Evolutionary conservation across 192 early-diverging fungal species (phyloP).

Genomic region (Umbelopsis sp.): DNA sequence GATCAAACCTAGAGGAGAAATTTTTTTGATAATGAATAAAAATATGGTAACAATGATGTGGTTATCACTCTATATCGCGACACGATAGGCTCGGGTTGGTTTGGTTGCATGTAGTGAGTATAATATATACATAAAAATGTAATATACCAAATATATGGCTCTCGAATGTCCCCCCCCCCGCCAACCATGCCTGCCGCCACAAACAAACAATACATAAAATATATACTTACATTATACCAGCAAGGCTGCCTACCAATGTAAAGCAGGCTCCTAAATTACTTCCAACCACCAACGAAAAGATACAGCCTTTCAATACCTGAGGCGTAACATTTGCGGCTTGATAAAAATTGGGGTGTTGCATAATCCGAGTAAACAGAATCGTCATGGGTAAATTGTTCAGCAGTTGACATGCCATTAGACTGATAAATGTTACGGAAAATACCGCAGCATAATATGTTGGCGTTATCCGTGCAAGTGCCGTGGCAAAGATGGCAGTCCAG

Average conservation of each 20-base stretch:
- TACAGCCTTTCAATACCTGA: conserved; percentile 52
- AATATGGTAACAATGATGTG: too few relatives aligned
- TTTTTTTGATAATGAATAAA: neutral
- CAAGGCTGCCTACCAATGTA: conserved; percentile 71
- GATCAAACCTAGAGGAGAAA: conserved; percentile 44
- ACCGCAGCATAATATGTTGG: conserved; percentile 59
- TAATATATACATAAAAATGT: neutral
- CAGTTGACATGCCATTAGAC: conserved; percentile 69
- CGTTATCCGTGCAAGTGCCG: conserved; percentile 49
- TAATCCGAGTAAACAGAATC: conserved; percentile 73
- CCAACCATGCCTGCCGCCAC: too few relatives aligned
- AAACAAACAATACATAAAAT: conserved; percentile 1
- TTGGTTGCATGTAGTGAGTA: neutral
- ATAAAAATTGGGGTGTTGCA: conserved; percentile 66
- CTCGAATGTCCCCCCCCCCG: neutral
- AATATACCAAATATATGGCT: neutral
- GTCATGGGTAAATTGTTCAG: conserved; percentile 90
- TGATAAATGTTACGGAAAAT: conserved; percentile 61
- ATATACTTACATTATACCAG: conserved; percentile 63
- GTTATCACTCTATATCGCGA: conserved; percentile 5
- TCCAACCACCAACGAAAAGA: conserved; percentile 76
- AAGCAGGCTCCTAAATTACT: conserved; percentile 85
- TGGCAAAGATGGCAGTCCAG: conserved; percentile 72
- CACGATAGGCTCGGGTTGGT: neutral
- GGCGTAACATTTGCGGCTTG: conserved; percentile 34